Evolutionary conservation across 257 asterid genomes (phyloP), one percentile per base, ranked within the genome.

Genomic region (Solanum pimpinellifolium): DNA sequence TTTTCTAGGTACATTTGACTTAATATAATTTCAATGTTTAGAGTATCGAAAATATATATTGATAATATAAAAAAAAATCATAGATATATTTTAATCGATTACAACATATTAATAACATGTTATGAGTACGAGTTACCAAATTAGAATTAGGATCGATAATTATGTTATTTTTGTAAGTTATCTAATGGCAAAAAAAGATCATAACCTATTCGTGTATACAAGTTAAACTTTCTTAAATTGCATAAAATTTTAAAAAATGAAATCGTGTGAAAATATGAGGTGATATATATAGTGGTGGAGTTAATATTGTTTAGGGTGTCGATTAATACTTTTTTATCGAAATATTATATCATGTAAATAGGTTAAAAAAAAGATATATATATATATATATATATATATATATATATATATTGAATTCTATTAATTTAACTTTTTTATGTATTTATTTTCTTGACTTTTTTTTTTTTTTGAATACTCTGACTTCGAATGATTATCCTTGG

Each of bases 21-120:
- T 41, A 0, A 41, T 13, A 23, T 2, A 23, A 0, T 76, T 75
- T 12, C 52, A 75, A 75, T 39, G 11, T 75, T 75, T 39, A 75
- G 82, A 21, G 2, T 0, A 4, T 11, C 12, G 10, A 0, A 74
- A n/a, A 75, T 75, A 75, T 41, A 75, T 1, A 41, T 0, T 0
- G 0, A 73, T 0, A 74, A 13, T 16, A 39, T 74, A 2, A 37
- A 37, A 49, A 39, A 73, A 18, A 20, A 6, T 3, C 3, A 6
- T 23, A 4, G 1, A 0, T 7, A 0, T 44, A 2, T n/a, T 8
- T 16, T 2, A 77, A 77, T 2, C 0, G 25, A 7, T 44, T 25
- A 14, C 14, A 42, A 16, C 25, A 77, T 6, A 1, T 77, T 7
- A 21, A 1, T 42, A 14, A 11, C n/a, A 46, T n/a, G 0, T 42